phyloP scores from a whole-genome alignment of 345 rosid species.

The Eucalyptus sp. region DNA sequence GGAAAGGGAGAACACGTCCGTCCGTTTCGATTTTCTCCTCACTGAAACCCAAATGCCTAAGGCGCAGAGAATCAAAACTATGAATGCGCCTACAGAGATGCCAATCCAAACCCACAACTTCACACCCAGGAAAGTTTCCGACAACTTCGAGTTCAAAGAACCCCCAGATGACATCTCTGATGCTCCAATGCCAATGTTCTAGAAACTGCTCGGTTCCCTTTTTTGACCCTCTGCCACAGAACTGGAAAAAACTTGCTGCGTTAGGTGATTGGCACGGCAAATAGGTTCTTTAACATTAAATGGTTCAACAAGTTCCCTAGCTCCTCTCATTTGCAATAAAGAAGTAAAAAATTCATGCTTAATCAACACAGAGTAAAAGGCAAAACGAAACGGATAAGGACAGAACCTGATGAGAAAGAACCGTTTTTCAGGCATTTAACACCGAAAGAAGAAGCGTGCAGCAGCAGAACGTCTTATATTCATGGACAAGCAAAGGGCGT shows the following conservation, averaged over 20 bases:
- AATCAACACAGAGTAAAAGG: background rate
- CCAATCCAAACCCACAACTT: slow-evolving; percentile 87
- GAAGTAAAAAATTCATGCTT: background rate
- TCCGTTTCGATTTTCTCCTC: slow-evolving; percentile 47
- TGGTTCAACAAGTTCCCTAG: background rate
- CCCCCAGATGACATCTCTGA: slow-evolving; percentile 47
- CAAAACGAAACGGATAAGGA: background rate
- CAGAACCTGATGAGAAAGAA: background rate
- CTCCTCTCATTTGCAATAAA: background rate
- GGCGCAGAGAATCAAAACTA: slow-evolving; percentile 70
- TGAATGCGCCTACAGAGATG: slow-evolving; percentile 55
- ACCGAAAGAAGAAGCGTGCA: background rate
- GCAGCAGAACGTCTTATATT: background rate
- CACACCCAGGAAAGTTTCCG: slow-evolving; percentile 65
- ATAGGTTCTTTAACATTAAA: background rate
- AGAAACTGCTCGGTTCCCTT: background rate
- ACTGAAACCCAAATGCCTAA: slow-evolving; percentile 65
- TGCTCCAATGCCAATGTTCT: background rate
- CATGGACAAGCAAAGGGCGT: background rate
- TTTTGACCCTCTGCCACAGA: background rate
- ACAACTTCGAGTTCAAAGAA: slow-evolving; percentile 53
- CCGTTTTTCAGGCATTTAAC: background rate
- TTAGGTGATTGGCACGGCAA: background rate
- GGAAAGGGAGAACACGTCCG: slow-evolving; percentile 32
- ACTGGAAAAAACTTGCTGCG: background rate